Conservation (phyloP, 2,329 filamentous ascomycete species). For the Hymenoscyphus fraxineus region DNA sequence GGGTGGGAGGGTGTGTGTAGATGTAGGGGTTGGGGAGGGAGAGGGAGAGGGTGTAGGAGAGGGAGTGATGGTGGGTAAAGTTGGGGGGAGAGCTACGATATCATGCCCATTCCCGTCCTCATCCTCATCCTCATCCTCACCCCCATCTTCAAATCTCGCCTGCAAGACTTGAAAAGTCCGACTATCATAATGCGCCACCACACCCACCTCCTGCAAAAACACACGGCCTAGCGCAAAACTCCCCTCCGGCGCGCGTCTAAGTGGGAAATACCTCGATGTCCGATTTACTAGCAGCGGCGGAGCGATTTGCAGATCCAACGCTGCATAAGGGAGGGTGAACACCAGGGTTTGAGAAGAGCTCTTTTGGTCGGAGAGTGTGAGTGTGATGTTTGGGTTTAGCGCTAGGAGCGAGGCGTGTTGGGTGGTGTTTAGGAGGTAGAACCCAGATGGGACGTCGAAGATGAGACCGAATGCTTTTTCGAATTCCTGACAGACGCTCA, state of each 20-base stretch:
- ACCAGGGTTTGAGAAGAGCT: slow-evolving; percentile 14
- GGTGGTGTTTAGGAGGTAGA: slow-evolving; percentile 33
- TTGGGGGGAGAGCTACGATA: slow-evolving; percentile 21
- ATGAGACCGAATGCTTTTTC: slow-evolving; percentile 35
- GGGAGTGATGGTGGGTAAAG: slow-evolving; percentile 5
- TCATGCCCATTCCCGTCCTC: background rate
- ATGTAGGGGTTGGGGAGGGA: background rate
- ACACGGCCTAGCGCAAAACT: slow-evolving; percentile 30
- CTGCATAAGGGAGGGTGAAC: slow-evolving; percentile 29
- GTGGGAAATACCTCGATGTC: slow-evolving; percentile 29
- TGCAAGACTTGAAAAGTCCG: slow-evolving; percentile 31
- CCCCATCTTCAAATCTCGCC: slow-evolving; percentile 18
- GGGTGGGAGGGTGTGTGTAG: slow-evolving; percentile 8
- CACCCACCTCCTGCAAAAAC: slow-evolving; percentile 33
- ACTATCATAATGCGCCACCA: slow-evolving; percentile 31
- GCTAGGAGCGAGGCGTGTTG: slow-evolving; percentile 28
- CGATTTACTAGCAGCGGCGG: slow-evolving; percentile 20
- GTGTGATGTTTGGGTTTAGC: slow-evolving; percentile 32
- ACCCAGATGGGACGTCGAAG: slow-evolving; percentile 28
- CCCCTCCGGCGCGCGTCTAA: slow-evolving; percentile 22
- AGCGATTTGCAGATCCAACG: slow-evolving; percentile 28
- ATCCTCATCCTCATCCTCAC: too few relatives aligned
- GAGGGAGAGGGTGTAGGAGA: slow-evolving; percentile 6
- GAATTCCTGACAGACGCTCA: slow-evolving; percentile 33
- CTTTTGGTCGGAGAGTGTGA: slow-evolving; percentile 28